Evolutionary conservation across 371 early-diverging fungal genomes (phyloP), one percentile per base, ranked within the genome.

Genomic region (Basidiobolus meristosporus): DNA sequence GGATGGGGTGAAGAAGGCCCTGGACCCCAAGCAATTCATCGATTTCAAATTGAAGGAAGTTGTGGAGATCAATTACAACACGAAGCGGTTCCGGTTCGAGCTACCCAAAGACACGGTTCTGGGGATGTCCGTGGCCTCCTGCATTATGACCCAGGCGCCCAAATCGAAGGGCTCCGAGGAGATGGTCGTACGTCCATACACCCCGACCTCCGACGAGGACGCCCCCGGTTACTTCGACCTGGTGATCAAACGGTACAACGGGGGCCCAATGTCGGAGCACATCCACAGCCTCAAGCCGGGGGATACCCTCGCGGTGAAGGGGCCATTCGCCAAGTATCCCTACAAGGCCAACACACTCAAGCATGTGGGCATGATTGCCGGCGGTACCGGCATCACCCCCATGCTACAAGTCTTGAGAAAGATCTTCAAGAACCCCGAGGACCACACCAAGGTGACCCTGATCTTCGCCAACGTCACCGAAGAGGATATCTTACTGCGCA

Each of bases 311-410:
- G 69, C 78, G 9, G 65, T 90, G 56, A 90, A 90, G 71, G 96
- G 96, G 2, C 96, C 96, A 26, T 73, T 88, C 45, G 51, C 59
- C 48, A 95, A 92, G 66, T 81, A 68, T 53, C 56, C 68, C 42
- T 82, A 87, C 65, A 60, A 65, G 42, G 56, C 76, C 23, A 82
- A 80, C 52, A 69, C 73, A 46, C 68, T 73, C 41, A 62, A 73
- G 43, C 57, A 86, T 47, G 67, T 95, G 18, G 90, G 26, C 3
- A 26, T 26, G 26, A 67, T 82, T 41, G 71, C 73, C 19, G 92
- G 95, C 42, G 97, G 98, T 29, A 79, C 96, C 23, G 92, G 92
- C 40, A 81, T 92, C 48, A 88, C 93, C 2, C 93, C 93, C 38
- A 89, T 89, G 87, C 53, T 65, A 18, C 88, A 90, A 65, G 43